Conservation (phyloP, 805 yeast species). For the Blastobotrys attinorum region DNA sequence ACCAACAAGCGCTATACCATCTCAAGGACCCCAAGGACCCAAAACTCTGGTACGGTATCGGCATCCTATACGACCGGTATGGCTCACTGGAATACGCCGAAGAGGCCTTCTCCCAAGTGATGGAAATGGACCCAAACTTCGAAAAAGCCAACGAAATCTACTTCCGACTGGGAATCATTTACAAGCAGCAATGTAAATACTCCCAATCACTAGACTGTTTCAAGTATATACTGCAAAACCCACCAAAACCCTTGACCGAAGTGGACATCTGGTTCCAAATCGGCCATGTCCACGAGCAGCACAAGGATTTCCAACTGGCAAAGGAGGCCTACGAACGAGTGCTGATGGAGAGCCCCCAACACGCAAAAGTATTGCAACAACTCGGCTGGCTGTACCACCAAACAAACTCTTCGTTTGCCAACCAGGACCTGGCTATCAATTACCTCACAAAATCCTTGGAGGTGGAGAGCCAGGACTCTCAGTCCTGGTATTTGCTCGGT, state of each 20-base stretch:
- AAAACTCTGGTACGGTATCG: conserved; percentile 97
- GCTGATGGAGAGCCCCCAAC: conserved; percentile 79
- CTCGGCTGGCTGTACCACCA: conserved; percentile 89
- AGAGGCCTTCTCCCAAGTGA: conserved; percentile 93
- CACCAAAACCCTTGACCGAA: conserved; percentile 93
- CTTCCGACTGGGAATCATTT: conserved; percentile 91
- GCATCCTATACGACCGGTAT: conserved; percentile 90
- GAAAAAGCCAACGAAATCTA: conserved; percentile 96
- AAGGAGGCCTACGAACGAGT: conserved; percentile 94
- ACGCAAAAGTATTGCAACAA: conserved; percentile 93
- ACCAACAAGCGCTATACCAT: conserved; percentile 90
- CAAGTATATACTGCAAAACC: conserved; percentile 80
- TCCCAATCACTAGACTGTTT: conserved; percentile 88
- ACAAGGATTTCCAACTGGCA: conserved; percentile 85
- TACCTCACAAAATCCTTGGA: conserved; percentile 82
- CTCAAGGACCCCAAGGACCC: conserved; percentile 92
- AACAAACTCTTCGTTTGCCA: conserved; percentile 57
- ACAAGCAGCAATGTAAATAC: conserved; percentile 87
- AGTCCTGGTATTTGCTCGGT: conserved; percentile 95
- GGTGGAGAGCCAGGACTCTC: conserved; percentile 85
- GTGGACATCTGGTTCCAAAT: conserved; percentile 98
- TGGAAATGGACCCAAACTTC: conserved; percentile 91
- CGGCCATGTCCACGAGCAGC: conserved; percentile 91
- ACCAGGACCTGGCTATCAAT: conserved; percentile 74
- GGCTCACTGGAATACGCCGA: conserved; percentile 97